Conservation (phyloP, 164 flowering plant genomes). For the Magnolia changhungtana region DNA sequence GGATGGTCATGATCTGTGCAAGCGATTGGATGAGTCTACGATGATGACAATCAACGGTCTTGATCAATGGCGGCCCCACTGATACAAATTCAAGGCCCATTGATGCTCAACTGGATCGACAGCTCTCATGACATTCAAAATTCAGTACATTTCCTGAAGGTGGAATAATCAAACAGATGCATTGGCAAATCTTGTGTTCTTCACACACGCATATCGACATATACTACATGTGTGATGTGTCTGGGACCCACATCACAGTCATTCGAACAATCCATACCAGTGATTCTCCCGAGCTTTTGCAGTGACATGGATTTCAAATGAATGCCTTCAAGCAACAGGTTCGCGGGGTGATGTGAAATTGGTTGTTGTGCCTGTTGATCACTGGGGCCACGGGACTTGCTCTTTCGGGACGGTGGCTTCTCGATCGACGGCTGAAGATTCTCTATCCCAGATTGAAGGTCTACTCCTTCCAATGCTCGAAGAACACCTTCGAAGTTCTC, state of each 20-base stretch:
- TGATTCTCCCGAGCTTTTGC: constrained; percentile 75
- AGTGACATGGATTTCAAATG: constrained; percentile 87
- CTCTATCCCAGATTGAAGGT: constrained; percentile 81
- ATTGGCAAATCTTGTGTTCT: too few relatives aligned
- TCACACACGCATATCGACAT: too few relatives aligned
- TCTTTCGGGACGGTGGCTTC: constrained; percentile 42
- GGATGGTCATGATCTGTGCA: too few relatives aligned
- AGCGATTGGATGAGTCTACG: too few relatives aligned
- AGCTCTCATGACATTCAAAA: too few relatives aligned
- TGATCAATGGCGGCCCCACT: too few relatives aligned
- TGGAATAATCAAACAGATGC: too few relatives aligned
- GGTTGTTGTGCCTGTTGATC: constrained; percentile 27
- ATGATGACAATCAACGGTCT: too few relatives aligned
- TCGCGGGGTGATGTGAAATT: constrained; percentile 75
- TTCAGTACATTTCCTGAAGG: too few relatives aligned
- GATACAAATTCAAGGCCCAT: too few relatives aligned
- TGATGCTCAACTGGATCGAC: too few relatives aligned
- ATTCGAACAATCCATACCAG: constrained; percentile 34
- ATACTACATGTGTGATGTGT: too few relatives aligned
- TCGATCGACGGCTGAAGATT: constrained; percentile 63
- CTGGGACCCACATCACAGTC: not conserved
- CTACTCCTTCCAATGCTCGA: constrained; percentile 87
- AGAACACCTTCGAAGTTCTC: constrained; percentile 86
- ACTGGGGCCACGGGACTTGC: constrained; percentile 39
- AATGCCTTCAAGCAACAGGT: constrained; percentile 85